Percentiles rank a stretch among this genome's conserved stretches.
phyloP scores from a whole-genome alignment of 1,139 yeast genomes.

The Candida frijolesensis region DNA sequence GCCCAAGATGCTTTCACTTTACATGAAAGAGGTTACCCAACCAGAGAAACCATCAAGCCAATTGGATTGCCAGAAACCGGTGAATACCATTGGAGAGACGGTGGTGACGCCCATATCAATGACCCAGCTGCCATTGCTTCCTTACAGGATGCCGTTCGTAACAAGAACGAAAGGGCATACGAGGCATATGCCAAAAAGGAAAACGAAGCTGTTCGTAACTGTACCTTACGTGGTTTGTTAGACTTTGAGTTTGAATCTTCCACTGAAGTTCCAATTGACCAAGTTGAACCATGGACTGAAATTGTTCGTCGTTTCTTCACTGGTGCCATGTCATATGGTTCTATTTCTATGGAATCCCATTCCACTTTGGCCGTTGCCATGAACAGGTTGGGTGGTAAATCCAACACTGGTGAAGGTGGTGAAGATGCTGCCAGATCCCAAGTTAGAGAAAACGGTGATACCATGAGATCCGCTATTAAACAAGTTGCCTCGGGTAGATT shows the following conservation, averaged over 20 bases:
- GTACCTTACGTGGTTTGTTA: slow-evolving; percentile 91
- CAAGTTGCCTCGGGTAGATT: slow-evolving; percentile 98
- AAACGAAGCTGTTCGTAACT: slow-evolving; percentile 86
- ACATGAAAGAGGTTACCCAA: slow-evolving; percentile 91
- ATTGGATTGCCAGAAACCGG: slow-evolving; percentile 89
- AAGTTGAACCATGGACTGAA: slow-evolving; percentile 99
- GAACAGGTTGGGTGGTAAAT: slow-evolving; percentile 97
- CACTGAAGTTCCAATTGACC: slow-evolving; percentile 86
- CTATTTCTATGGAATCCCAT: slow-evolving; percentile 98
- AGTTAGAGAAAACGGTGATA: slow-evolving; percentile 83
- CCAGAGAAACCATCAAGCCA: slow-evolving; percentile 71
- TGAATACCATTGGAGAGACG: slow-evolving; percentile 98
- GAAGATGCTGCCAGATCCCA: slow-evolving; percentile 92
- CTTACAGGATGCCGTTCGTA: slow-evolving; percentile 95
- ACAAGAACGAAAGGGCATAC: slow-evolving; percentile 91
- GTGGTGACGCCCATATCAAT: slow-evolving; percentile 94
- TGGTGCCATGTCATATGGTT: slow-evolving; percentile 99
- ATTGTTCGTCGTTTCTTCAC: slow-evolving; percentile 96
- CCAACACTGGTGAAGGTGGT: slow-evolving; percentile 99
- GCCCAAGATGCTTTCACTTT: slow-evolving; percentile 95
- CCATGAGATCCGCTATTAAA: slow-evolving; percentile 97
- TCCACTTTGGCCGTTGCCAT: slow-evolving; percentile 97
- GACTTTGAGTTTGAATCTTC: slow-evolving; percentile 81
- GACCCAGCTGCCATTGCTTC: slow-evolving; percentile 95
- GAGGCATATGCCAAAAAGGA: slow-evolving; percentile 88